Base-by-base conservation (phyloP, 306 rosid genomes). In the Psophocarpus tetragonolobus region DNA sequence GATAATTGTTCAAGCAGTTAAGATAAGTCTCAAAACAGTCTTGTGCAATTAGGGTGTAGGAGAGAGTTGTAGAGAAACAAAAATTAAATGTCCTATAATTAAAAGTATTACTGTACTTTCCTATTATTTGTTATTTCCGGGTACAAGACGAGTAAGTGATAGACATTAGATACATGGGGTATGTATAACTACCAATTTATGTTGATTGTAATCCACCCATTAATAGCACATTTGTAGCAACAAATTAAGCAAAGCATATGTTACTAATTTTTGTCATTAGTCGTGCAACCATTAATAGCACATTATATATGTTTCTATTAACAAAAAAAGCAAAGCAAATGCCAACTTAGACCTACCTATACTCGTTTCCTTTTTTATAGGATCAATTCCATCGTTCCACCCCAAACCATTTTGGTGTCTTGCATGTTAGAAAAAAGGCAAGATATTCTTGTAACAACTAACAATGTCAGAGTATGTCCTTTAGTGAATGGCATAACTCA, bases 401-500 rank as follows among this genome's bases (percentile, higher is more conserved):
- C n/a, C 32, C 45, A 38, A 24, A 68, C 48, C 54, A 71, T 71
- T 77, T 68, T 39, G 17, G 48, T 39, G 18, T 56, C n/a, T 51
- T 47, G 23, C 68, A 29, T 8, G 20, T 44, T 21, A 44, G 30
- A 54, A 48, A 0, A 2, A 39, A 56, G 20, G 10, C 13, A 38
- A 27, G 1, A 26, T n/a, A 58, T 27, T 3, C 30, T 6, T 73
- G 41, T 32, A 51, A 20, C 14, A 14, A 44, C 4, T 14, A 17
- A 5, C 4, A 9, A 1, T 42, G 17, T 8, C n/a, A 64, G 63
- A 2, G 6, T 26, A 8, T 20, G 64, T 21, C 33, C 60, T 80
- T 69, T 21, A 10, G 66, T 45, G 38, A 73, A 81, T 61, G 91
- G 84, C 68, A 75, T 48, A 82, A 74, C 91, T 79, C 17, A 75